phyloP scores from a whole-genome alignment of 805 yeast genomes.

The Lipomyces yamanashiensis region DNA sequence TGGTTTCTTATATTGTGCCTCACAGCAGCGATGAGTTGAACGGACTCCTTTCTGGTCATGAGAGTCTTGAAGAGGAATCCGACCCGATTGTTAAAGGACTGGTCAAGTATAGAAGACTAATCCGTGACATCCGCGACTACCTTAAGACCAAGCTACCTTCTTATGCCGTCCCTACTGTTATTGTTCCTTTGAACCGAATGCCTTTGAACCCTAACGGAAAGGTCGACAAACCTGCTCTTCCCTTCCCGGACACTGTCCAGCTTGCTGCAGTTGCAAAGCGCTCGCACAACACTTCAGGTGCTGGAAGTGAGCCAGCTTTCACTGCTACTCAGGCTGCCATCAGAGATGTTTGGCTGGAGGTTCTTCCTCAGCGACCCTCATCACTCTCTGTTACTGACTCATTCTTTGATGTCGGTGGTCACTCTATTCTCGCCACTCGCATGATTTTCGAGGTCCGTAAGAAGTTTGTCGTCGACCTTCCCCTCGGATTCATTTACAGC shows the following conservation, averaged over 20 bases:
- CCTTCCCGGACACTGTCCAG: slow-evolving; percentile 91
- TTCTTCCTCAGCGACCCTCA: slow-evolving; percentile 85
- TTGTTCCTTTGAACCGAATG: slow-evolving; percentile 81
- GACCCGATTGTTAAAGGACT: slow-evolving; percentile 75
- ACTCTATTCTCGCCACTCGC: slow-evolving; percentile 93
- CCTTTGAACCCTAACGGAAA: slow-evolving; percentile 98
- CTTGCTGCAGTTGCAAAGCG: slow-evolving; percentile 72
- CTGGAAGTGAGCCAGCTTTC: slow-evolving; percentile 56
- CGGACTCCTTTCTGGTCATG: slow-evolving; percentile 48
- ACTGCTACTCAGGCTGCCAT: slow-evolving; percentile 68
- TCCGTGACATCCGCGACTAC: slow-evolving; percentile 79
- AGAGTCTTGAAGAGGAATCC: slow-evolving; percentile 50
- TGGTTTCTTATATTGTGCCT: slow-evolving; percentile 91
- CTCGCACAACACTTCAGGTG: slow-evolving; percentile 45
- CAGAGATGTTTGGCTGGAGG: slow-evolving; percentile 81
- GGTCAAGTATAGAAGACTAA: slow-evolving; percentile 72
- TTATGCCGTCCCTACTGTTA: slow-evolving; percentile 90
- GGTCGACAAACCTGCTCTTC: slow-evolving; percentile 95
- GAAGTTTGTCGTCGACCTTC: slow-evolving; percentile 75
- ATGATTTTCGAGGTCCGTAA: slow-evolving; percentile 93
- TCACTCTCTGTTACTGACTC: slow-evolving; percentile 78
- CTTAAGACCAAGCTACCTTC: slow-evolving; percentile 87
- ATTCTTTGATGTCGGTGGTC: slow-evolving; percentile 97
- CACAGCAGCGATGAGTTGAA: slow-evolving; percentile 52
- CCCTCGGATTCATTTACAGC: slow-evolving; percentile 87